Percentiles rank a stretch among this genome's conserved stretches.
phyloP scores from a whole-genome alignment of 2,329 filamentous ascomycete genomes.

The Teratosphaeria destructans region DNA sequence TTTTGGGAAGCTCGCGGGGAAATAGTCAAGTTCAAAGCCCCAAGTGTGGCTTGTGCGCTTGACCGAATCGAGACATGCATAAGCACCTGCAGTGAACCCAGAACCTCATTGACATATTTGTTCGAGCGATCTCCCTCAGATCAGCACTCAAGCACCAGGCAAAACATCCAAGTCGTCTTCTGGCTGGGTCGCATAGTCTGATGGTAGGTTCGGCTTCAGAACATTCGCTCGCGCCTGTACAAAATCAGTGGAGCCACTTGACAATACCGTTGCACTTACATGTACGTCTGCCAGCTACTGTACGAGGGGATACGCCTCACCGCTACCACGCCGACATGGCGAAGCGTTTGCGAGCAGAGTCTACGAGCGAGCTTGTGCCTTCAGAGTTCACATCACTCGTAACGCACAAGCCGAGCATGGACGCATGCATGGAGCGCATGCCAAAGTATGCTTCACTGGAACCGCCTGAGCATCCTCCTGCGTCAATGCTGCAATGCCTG shows the following conservation, averaged over 20 bases:
- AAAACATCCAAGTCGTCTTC: neutral
- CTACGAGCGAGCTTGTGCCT: slow-evolving; percentile 27
- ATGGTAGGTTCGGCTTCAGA: neutral
- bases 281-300: neutral
- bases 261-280: slow-evolving; percentile 2
- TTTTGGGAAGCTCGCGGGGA: neutral
- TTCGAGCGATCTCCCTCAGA: no score
- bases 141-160: no score
- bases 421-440: slow-evolving; percentile 9
- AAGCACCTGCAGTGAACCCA: no score
- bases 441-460: slow-evolving; percentile 48
- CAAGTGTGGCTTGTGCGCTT: no score
- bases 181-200: neutral
- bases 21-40: no score
- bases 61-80: no score
- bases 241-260: neutral
- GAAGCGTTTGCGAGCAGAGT: slow-evolving; percentile 50
- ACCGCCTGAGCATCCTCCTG: slow-evolving; percentile 18
- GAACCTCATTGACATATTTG: no score
- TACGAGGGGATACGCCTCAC: neutral
- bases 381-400: slow-evolving; percentile 5
- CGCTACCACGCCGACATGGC: slow-evolving; percentile 36
- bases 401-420: slow-evolving; percentile 11
- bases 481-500: slow-evolving; percentile 61
- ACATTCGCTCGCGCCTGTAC: neutral